These are phyloP conservation scores for Hypoxylon sp. DNA, from an alignment of 2,329 filamentous ascomycete genomes.

Conservation along the genomic window DNA sequence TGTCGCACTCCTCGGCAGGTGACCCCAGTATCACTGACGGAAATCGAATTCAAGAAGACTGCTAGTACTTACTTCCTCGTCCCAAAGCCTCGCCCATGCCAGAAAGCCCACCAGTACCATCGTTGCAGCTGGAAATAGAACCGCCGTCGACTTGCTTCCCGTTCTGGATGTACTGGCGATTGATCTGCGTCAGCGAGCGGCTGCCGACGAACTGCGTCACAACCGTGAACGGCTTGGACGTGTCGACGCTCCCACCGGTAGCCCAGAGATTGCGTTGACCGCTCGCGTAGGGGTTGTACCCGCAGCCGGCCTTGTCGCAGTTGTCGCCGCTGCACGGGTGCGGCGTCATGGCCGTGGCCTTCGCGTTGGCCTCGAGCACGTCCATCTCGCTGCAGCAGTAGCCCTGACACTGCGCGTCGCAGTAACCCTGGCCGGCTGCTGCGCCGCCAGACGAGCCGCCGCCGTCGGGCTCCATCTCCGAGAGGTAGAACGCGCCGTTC, in stretches of 20 bases:
- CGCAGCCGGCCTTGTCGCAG: conserved; percentile 33
- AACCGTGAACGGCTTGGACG: conserved; percentile 30
- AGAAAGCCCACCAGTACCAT: conserved; percentile 17
- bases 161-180: conserved; percentile 28
- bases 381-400: conserved; percentile 38
- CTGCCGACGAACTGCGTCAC: conserved; percentile 32
- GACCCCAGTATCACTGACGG: too few species aligned
- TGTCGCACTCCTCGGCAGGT: too few species aligned
- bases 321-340: conserved; percentile 30
- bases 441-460: conserved; percentile 29
- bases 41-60: background rate
- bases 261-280: conserved; percentile 35
- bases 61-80: conserved; percentile 32
- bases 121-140: conserved; percentile 23
- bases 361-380: conserved; percentile 34
- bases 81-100: conserved; percentile 36
- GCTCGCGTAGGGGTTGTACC: conserved; percentile 36
- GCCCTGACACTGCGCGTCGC: conserved; percentile 35
- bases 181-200: conserved; percentile 25
- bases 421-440: conserved; percentile 32
- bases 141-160: conserved; percentile 27
- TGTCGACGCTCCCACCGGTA: conserved; percentile 34
- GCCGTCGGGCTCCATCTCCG: conserved; percentile 35
- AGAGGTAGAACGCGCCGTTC: conserved; percentile 35
- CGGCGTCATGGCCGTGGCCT: conserved; percentile 32